phyloP scores from a whole-genome alignment of 495 filamentous ascomycete genomes.

The Neurospora africana region DNA sequence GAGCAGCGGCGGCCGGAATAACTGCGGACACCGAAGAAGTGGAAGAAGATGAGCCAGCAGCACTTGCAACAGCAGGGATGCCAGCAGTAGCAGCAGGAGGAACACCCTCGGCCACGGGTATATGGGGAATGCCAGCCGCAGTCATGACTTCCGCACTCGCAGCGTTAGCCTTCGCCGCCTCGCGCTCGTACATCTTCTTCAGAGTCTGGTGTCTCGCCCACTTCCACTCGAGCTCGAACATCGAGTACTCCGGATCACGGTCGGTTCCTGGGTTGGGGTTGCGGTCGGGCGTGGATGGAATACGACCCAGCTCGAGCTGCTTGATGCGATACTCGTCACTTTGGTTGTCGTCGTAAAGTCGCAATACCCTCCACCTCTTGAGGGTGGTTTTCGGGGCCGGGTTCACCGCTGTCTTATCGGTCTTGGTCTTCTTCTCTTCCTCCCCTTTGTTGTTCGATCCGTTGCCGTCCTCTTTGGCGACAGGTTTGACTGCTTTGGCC shows the following conservation, averaged over 20 bases:
- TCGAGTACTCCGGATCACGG: neutral
- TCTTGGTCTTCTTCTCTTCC: neutral
- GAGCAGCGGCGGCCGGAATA: neutral
- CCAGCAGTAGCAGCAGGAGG: neutral
- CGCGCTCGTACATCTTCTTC: neutral
- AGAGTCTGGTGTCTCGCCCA: neutral
- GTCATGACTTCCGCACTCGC: neutral
- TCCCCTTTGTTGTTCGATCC: neutral
- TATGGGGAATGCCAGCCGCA: neutral
- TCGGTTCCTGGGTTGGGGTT: neutral
- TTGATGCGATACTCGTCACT: neutral
- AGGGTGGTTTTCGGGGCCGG: neutral
- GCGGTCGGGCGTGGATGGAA: neutral
- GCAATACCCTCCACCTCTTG: neutral
- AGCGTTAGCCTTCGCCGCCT: neutral
- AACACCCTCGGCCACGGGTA: neutral
- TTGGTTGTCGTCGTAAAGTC: neutral
- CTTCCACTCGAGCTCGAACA: neutral
- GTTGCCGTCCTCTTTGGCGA: neutral
- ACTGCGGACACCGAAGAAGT: neutral
- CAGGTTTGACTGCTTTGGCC: neutral
- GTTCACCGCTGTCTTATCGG: neutral
- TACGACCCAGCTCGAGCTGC: neutral
- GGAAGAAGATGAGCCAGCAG: neutral
- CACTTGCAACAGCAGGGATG: neutral